A percentile compares a stretch with the other conserved stretches of the same genome.
Conservation (phyloP, 176 grass and related monocot genomes). For the Puya raimondii region DNA sequence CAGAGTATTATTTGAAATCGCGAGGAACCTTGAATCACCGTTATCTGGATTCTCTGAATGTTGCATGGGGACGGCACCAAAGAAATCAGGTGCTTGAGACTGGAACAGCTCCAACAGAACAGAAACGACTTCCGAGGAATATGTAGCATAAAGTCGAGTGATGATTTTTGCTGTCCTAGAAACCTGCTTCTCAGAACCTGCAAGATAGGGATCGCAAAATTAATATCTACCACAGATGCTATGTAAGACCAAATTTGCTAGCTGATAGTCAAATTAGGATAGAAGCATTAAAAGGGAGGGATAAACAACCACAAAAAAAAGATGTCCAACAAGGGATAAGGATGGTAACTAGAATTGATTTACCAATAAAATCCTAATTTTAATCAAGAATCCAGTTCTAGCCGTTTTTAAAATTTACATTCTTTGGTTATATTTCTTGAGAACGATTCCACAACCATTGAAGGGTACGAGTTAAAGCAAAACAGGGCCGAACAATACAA, state of each 20-base stretch:
- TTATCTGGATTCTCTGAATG: constrained; percentile 25
- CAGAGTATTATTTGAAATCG: constrained; percentile 38
- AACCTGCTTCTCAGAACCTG: constrained; percentile 58
- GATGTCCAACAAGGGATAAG: neutral
- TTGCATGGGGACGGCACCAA: constrained; percentile 27
- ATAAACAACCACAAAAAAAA: neutral
- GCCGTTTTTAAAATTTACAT: no score
- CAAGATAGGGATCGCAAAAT: constrained; percentile 13
- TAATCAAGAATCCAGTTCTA: no score
- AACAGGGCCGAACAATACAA: no score
- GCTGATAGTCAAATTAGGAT: neutral
- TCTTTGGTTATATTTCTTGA: no score
- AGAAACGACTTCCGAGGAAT: constrained; percentile 56
- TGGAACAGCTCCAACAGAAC: constrained; percentile 59
- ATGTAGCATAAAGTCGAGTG: constrained; percentile 45
- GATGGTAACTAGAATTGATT: no score
- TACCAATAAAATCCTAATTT: no score
- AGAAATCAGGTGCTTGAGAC: constrained; percentile 32
- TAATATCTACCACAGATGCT: constrained; percentile 1
- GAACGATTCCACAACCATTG: no score
- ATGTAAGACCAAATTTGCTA: neutral
- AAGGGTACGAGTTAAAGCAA: no score
- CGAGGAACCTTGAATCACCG: constrained; percentile 19
- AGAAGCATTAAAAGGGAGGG: neutral
- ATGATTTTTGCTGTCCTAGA: constrained; percentile 40